Conservation (phyloP, 78 protist genomes). For the Tieghemostelium lacteum region DNA sequence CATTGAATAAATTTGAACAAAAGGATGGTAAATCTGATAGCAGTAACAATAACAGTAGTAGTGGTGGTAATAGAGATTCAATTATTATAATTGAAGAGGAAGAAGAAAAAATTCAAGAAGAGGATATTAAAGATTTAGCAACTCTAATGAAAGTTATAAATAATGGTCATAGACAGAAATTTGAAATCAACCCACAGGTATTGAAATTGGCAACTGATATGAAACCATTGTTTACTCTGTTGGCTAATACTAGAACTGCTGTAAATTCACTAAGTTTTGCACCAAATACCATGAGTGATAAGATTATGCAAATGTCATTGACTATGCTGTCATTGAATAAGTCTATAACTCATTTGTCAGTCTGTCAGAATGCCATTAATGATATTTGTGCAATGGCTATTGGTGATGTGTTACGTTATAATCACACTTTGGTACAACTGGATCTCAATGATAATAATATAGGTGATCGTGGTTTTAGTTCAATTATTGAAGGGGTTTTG, state of each 20-base stretch:
- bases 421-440: slow-evolving; percentile 40
- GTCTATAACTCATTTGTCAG: slow-evolving; percentile 12
- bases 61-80: background rate
- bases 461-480: slow-evolving; percentile 11
- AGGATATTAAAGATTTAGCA: slow-evolving; percentile 48
- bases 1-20: background rate
- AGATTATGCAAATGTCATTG: slow-evolving; percentile 37
- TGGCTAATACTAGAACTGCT: slow-evolving; percentile 23
- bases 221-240: slow-evolving; percentile 33
- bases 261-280: slow-evolving; percentile 20
- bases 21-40: background rate
- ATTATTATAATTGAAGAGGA: background rate
- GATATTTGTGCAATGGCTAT: slow-evolving; percentile 33
- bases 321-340: slow-evolving; percentile 18
- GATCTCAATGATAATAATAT: slow-evolving; percentile 43
- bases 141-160: background rate
- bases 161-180: slow-evolving; percentile 35
- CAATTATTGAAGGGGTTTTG: slow-evolving; percentile 37
- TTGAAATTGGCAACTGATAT: slow-evolving; percentile 38
- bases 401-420: slow-evolving; percentile 59
- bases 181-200: slow-evolving; percentile 13
- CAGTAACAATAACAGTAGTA: background rate
- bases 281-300: slow-evolving; percentile 44
- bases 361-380: slow-evolving; percentile 19
- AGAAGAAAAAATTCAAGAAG: slow-evolving; percentile 14